Conservation (phyloP, 1,139 yeast genomes). For the Kodamaea plutei region DNA sequence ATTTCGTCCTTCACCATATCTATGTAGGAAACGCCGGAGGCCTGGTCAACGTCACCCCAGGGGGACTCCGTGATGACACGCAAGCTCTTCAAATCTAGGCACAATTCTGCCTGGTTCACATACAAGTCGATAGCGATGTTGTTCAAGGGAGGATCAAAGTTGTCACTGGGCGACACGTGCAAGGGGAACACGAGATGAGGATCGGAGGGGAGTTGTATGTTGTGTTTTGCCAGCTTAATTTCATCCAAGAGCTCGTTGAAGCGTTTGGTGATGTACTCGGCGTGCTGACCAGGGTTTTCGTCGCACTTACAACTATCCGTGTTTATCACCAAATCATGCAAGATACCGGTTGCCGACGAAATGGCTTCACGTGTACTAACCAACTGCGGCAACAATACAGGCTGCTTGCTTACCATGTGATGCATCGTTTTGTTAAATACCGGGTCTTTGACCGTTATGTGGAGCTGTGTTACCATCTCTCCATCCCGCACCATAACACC, state of each 20-base stretch:
- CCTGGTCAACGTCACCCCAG: conserved; percentile 36
- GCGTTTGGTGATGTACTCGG: conserved; percentile 17
- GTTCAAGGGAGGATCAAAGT: conserved; percentile 33
- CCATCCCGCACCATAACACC: conserved; percentile 45
- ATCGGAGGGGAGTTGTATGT: conserved; percentile 41
- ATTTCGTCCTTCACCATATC: conserved; percentile 42
- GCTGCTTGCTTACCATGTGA: conserved; percentile 24
- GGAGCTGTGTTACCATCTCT: conserved; percentile 31
- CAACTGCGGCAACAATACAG: conserved; percentile 33
- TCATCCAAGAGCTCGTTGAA: conserved; percentile 26
- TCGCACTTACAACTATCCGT: conserved; percentile 3
- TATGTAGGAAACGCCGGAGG: conserved; percentile 34
- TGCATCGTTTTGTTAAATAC: conserved; percentile 30
- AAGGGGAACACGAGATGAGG: conserved; percentile 40
- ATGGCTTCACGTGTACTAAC: conserved; percentile 30
- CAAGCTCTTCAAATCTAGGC: conserved; percentile 40
- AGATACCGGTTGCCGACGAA: conserved; percentile 26
- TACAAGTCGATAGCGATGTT: conserved; percentile 37
- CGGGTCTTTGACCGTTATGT: conserved; percentile 24
- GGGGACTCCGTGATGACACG: conserved; percentile 38
- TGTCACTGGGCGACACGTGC: conserved; percentile 22
- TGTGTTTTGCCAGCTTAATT: conserved; percentile 32
- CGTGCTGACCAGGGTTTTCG: conserved; percentile 3
- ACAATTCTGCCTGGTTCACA: conserved; percentile 43
- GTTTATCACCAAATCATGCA: conserved; percentile 16